Base-by-base conservation (phyloP, 1,139 yeast genomes). In the Geotrichum histeridarum region DNA sequence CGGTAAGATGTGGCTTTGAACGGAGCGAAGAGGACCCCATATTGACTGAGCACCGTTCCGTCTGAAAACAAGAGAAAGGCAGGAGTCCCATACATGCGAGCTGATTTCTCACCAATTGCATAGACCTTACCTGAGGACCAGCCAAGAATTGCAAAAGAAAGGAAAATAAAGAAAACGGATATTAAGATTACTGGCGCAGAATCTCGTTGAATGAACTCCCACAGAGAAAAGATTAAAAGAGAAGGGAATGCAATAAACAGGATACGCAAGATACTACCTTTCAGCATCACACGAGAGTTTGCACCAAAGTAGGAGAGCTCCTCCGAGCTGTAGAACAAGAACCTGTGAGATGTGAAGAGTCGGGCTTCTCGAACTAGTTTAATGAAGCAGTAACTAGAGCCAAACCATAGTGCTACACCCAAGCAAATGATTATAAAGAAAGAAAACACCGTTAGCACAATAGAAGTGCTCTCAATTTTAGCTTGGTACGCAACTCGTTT, bases 41-140 rank as follows among this genome's bases (percentile, higher is more conserved):
- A 93, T 68, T 86, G 82, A 75, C 88, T 89, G 66, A 93, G 77
- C 59, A 88, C 82, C 50, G 76, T 76, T 11, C 84, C 80, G 66
- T 93, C 95, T 51, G 97, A 95, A 67, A 81, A 93, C 60, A 93
- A 76, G 61, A 91, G 74, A 68, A 86, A 91, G 2, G 98, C 98
- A 0, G 98, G 94, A 59, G 94, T 91, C 64, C 87, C 85, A 71
- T 82, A 87, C 59, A 84, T 78, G 57, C 78, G 77, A 22, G 78
- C 75, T 0, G 97, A 89, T 63, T 78, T 78, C 61, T 83, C 76
- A 41, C 96, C 99, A 63, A 83, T 77, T 15, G 79, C 59, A 54
- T 81, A 71, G 38, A 91, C 93, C 65, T 87, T 79, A 42, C 76
- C 67, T 3, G 91, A 80, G 42, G 95, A 96, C 74, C 85, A 91